Percentiles rank a stretch among this genome's conserved stretches.
Evolutionary conservation across 805 yeast genomes (phyloP).

Genomic region (Myxozyma sirexii): DNA sequence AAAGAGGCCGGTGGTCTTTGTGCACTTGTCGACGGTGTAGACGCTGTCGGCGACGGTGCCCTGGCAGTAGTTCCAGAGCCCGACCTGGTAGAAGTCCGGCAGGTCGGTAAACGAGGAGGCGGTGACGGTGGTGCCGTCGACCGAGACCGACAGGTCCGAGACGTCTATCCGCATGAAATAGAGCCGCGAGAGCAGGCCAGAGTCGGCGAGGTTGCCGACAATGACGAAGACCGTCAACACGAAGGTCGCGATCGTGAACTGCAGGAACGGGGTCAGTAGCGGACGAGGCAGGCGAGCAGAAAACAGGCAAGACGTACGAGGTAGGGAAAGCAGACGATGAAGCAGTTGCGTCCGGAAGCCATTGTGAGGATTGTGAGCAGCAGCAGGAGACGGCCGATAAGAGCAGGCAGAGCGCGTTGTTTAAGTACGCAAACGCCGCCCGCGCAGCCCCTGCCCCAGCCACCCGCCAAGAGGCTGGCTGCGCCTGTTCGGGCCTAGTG

Average conservation of each 20-base stretch:
- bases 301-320: conserved; percentile 17
- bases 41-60: conserved; percentile 45
- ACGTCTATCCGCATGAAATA: conserved; percentile 55
- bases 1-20: conserved; percentile 57
- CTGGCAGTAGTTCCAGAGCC: conserved; percentile 67
- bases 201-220: conserved; percentile 54
- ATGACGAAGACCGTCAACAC: conserved; percentile 54
- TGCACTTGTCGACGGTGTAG: conserved; percentile 52
- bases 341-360: conserved; percentile 40
- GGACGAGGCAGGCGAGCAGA: not conserved
- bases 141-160: conserved; percentile 39
- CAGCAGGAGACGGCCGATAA: not conserved
- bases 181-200: conserved; percentile 49
- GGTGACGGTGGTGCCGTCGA: conserved; percentile 33
- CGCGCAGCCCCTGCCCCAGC: not conserved
- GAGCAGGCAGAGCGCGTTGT: not conserved
- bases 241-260: conserved; percentile 47
- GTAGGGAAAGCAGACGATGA: conserved; percentile 42
- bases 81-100: conserved; percentile 54
- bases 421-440: not conserved
- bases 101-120: conserved; percentile 44
- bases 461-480: not conserved
- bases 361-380: conserved; percentile 10
- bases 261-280: not conserved
- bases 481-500: not conserved